Evolutionary conservation across 352 stramenopile species (phyloP).

Genomic region (Saprolegnia parasitica): DNA sequence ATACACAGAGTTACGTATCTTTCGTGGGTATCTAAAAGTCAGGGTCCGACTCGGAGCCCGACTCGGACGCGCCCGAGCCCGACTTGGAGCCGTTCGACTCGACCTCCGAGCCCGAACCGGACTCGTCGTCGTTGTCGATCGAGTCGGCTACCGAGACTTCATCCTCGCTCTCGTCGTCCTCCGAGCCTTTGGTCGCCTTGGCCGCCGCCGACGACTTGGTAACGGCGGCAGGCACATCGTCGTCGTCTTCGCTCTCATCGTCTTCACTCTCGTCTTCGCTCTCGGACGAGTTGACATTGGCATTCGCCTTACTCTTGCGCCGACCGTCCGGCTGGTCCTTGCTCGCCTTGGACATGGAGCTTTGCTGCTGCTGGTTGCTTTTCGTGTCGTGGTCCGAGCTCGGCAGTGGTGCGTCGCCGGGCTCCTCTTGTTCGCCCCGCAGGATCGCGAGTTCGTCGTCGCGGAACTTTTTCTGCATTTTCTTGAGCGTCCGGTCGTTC

Average conservation of each 20-base stretch:
- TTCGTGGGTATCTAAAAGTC: constrained; percentile 45
- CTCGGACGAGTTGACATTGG: constrained; percentile 12
- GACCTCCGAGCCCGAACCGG: constrained; percentile 50
- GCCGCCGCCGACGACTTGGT: neutral
- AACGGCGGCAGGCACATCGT: constrained; percentile 29
- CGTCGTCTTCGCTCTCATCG: constrained; percentile 38
- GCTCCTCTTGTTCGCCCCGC: constrained; percentile 80
- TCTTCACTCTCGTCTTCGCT: constrained; percentile 40
- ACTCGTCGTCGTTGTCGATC: constrained; percentile 79
- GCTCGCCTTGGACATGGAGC: constrained; percentile 35
- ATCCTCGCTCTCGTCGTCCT: constrained; percentile 48
- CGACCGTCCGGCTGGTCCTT: constrained; percentile 45
- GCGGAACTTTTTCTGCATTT: constrained; percentile 90
- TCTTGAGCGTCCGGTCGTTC: constrained; percentile 87
- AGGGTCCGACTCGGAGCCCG: constrained; percentile 77
- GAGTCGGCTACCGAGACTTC: constrained; percentile 81
- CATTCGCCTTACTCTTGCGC: constrained; percentile 33
- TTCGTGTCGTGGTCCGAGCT: constrained; percentile 45
- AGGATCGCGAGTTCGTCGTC: constrained; percentile 89
- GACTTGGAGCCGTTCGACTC: constrained; percentile 34
- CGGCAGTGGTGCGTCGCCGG: constrained; percentile 58
- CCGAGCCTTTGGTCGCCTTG: neutral
- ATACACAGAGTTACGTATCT: neutral
- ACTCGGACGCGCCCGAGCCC: constrained; percentile 43
- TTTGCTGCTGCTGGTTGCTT: constrained; percentile 32